These are phyloP conservation scores for Lophium mytilinum DNA, from an alignment of 495 filamentous ascomycete genomes.

Conservation along the genomic window DNA sequence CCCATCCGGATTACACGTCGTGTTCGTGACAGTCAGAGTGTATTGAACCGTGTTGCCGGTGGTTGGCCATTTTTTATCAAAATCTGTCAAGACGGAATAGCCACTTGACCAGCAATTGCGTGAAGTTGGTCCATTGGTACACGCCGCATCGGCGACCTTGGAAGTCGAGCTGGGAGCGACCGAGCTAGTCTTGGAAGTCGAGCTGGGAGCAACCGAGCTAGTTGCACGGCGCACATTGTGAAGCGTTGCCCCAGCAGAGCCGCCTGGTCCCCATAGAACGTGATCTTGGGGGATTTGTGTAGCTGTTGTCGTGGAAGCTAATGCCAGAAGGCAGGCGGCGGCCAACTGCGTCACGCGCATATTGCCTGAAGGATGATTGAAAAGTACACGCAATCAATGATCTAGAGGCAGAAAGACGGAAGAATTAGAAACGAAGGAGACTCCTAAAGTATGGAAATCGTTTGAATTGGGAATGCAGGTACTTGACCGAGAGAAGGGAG, in stretches of 20 bases:
- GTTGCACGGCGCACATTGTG: slow-evolving; percentile 2
- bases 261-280: slow-evolving; percentile 15
- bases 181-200: slow-evolving; percentile 6
- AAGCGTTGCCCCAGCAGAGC: neutral
- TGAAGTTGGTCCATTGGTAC: slow-evolving; percentile 21
- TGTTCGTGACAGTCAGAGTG: slow-evolving; percentile 19
- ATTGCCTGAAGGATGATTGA: too few species aligned
- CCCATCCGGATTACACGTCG: slow-evolving; percentile 27
- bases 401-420: too few species aligned
- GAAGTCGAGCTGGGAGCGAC: slow-evolving; percentile 10
- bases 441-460: too few species aligned
- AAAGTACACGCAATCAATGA: too few species aligned
- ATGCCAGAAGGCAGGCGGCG: slow-evolving; percentile 8
- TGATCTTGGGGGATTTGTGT: slow-evolving; percentile 14
- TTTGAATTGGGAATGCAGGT: too few species aligned
- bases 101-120: slow-evolving; percentile 26
- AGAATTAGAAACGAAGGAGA: too few species aligned
- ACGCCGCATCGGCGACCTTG: slow-evolving; percentile 20
- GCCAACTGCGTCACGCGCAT: slow-evolving; percentile 12
- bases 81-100: slow-evolving; percentile 25
- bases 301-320: slow-evolving; percentile 14
- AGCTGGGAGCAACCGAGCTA: slow-evolving; percentile 4
- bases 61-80: slow-evolving; percentile 27
- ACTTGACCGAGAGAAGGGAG: too few species aligned
- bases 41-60: slow-evolving; percentile 23